Conservation (phyloP, 805 yeast species). For the Kodamaea kaohsiungensis region DNA sequence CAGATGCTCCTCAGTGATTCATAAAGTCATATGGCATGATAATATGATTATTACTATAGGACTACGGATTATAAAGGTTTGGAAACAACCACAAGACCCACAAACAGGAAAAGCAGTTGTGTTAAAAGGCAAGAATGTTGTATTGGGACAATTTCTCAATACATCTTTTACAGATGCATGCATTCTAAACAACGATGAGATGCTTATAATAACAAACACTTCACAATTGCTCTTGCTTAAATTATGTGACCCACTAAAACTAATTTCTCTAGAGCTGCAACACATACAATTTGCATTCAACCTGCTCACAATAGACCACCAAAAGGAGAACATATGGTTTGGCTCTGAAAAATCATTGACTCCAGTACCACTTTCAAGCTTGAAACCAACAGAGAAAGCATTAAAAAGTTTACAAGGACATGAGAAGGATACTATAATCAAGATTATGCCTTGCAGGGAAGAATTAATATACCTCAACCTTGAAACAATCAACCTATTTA, state of each 20-base stretch:
- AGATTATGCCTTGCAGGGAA: constrained; percentile 25
- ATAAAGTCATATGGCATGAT: constrained; percentile 58
- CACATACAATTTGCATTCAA: not conserved
- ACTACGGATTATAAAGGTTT: constrained; percentile 58
- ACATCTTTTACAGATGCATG: constrained; percentile 49
- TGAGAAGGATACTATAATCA: constrained; percentile 14
- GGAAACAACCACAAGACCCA: constrained; percentile 40
- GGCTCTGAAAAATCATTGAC: not conserved
- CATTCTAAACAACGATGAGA: constrained; percentile 31
- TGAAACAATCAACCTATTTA: constrained; percentile 35
- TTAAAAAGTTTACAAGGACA: not conserved
- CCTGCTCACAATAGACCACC: not conserved
- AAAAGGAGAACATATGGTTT: not conserved
- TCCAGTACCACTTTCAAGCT: not conserved
- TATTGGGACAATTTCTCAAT: constrained; percentile 51
- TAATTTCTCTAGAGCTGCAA: not conserved
- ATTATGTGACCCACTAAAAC: not conserved
- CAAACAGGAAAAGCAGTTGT: not conserved
- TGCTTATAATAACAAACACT: constrained; percentile 35
- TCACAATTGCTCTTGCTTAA: constrained; percentile 32
- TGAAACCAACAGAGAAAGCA: not conserved
- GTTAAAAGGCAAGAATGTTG: constrained; percentile 59
- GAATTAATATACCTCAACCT: constrained; percentile 35
- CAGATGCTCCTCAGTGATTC: constrained; percentile 60
- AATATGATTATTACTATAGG: constrained; percentile 57